Evolutionary conservation across 345 rosid genomes (phyloP).

Genomic region (Lepidium sativum): DNA sequence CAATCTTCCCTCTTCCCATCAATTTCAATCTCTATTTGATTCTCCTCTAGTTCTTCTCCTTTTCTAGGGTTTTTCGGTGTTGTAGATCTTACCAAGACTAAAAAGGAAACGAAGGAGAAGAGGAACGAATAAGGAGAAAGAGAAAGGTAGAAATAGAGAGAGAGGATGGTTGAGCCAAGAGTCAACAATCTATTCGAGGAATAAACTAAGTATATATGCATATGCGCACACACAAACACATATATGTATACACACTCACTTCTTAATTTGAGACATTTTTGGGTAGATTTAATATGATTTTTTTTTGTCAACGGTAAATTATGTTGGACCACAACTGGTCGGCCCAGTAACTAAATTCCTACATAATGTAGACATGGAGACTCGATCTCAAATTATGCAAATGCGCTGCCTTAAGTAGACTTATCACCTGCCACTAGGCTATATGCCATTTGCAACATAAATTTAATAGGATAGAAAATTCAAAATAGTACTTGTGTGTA

Average conservation of each 20-base stretch:
- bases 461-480: too few species aligned
- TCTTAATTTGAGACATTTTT: too few species aligned
- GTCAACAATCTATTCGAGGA: slow-evolving; percentile 37
- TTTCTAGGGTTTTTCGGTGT: slow-evolving; percentile 27
- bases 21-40: slow-evolving; percentile 8
- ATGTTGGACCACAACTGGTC: too few species aligned
- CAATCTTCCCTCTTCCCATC: slow-evolving; percentile 38
- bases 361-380: too few species aligned
- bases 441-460: too few species aligned
- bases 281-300: slow-evolving; percentile 7
- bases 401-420: too few species aligned
- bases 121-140: slow-evolving; percentile 22
- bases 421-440: too few species aligned
- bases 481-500: slow-evolving; percentile 1
- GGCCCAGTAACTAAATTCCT: too few species aligned
- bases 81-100: slow-evolving; percentile 20
- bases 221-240: not conserved
- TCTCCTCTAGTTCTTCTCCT: slow-evolving; percentile 12
- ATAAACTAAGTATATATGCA: slow-evolving; percentile 23
- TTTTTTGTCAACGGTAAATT: too few species aligned
- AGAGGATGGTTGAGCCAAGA: slow-evolving; percentile 28
- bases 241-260: too few species aligned
- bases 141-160: slow-evolving; percentile 16
- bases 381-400: too few species aligned
- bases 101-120: slow-evolving; percentile 24